A percentile compares a stretch with the other conserved stretches of the same genome.
These are phyloP conservation scores for Epicoccum nigrum DNA, from an alignment of 2,329 filamentous ascomycete species.

Conservation along the genomic window DNA sequence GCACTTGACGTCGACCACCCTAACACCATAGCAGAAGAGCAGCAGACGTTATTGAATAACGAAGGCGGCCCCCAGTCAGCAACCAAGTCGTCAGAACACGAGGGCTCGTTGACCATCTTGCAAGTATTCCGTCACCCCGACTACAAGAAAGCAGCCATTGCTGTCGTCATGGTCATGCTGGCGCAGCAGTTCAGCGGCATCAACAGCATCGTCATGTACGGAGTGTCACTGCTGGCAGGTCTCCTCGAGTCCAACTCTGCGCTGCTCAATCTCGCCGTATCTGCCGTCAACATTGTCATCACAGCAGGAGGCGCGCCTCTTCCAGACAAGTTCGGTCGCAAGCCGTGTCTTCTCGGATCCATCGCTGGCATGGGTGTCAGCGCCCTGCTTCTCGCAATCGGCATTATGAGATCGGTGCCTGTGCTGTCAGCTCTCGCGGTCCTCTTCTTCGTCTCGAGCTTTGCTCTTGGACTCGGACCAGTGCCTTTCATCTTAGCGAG, in stretches of 20 bases:
- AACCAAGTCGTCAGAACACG: slow-evolving; percentile 33
- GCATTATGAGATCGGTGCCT: slow-evolving; percentile 75
- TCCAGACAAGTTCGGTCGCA: slow-evolving; percentile 86
- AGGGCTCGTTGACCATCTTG: slow-evolving; percentile 52
- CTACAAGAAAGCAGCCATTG: slow-evolving; percentile 81
- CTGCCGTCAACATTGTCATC: slow-evolving; percentile 81
- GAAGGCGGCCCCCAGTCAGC: slow-evolving; percentile 36
- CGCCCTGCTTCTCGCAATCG: slow-evolving; percentile 77
- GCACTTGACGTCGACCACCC: neutral
- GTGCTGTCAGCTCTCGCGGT: slow-evolving; percentile 81
- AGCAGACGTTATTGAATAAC: slow-evolving; percentile 69
- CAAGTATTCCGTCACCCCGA: slow-evolving; percentile 69
- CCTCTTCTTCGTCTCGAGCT: slow-evolving; percentile 84
- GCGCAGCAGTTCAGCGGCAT: slow-evolving; percentile 90
- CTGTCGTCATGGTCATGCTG: slow-evolving; percentile 90
- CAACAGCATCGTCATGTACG: slow-evolving; percentile 99
- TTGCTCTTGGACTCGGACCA: slow-evolving; percentile 87
- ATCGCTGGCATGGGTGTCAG: slow-evolving; percentile 83
- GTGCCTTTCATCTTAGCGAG: slow-evolving; percentile 94
- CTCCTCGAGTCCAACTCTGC: slow-evolving; percentile 82
- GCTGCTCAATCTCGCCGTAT: slow-evolving; percentile 85
- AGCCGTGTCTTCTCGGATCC: slow-evolving; percentile 80
- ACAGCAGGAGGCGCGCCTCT: slow-evolving; percentile 83
- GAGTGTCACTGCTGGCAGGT: slow-evolving; percentile 82
- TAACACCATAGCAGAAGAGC: slow-evolving; percentile 60